These are phyloP conservation scores for Rauvolfia tetraphylla DNA, from an alignment of 257 asterid genomes.

Conservation along the genomic window DNA sequence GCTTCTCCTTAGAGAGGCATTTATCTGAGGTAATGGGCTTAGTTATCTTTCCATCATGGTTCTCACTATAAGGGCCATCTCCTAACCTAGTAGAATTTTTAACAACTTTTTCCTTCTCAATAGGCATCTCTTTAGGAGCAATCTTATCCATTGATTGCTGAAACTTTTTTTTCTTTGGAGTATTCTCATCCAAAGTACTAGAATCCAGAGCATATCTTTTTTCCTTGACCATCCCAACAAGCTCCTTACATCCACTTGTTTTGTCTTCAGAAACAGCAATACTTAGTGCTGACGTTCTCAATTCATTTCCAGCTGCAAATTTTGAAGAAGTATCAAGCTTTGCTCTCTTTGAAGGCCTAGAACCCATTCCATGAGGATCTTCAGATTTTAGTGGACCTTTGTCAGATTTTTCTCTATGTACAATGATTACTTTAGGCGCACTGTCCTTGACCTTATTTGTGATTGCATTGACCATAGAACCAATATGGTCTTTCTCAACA, in stretches of 20 bases:
- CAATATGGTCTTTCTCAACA: constrained; percentile 9
- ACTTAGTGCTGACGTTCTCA: constrained; percentile 16
- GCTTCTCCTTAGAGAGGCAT: constrained; percentile 24
- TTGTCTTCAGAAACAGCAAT: constrained; percentile 23
- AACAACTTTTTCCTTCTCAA: background rate
- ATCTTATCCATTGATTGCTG: constrained; percentile 23
- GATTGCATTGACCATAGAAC: background rate
- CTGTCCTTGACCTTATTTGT: constrained; percentile 15
- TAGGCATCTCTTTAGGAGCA: background rate
- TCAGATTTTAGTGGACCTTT: constrained; percentile 19
- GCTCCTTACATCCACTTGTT: constrained; percentile 21
- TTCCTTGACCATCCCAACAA: constrained; percentile 21
- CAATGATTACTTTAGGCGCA: background rate
- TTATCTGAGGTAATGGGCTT: constrained; percentile 15
- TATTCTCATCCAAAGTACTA: constrained; percentile 28
- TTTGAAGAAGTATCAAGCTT: constrained; percentile 28
- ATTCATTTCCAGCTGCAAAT: constrained; percentile 22
- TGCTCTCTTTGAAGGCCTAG: constrained; percentile 33
- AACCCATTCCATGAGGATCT: constrained; percentile 26
- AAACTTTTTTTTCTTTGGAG: constrained; percentile 38
- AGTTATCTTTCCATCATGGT: constrained; percentile 16
- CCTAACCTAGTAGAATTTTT: constrained; percentile 1
- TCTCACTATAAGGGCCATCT: constrained; percentile 14
- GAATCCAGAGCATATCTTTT: constrained; percentile 19
- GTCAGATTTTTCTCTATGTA: background rate